These are phyloP conservation scores for Mycena sanguinolenta DNA, from an alignment of 768 basidiomycete genomes.

Conservation along the genomic window DNA sequence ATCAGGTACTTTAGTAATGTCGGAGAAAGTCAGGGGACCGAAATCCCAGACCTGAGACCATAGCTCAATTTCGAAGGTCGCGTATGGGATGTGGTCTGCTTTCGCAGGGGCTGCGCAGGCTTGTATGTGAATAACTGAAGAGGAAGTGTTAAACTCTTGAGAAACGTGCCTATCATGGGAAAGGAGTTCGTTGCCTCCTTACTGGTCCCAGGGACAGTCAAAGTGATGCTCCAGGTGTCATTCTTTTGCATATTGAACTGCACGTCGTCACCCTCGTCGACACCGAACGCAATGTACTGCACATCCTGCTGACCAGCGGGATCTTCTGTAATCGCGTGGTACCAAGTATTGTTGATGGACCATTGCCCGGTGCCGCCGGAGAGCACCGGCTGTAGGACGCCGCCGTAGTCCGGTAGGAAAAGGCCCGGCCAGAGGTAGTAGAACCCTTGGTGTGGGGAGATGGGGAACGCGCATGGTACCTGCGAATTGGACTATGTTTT, in stretches of 20 bases:
- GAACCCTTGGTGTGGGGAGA: constrained; percentile 20
- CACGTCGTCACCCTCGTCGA: constrained; percentile 24
- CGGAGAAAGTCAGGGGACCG: constrained; percentile 24
- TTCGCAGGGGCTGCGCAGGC: constrained; percentile 22
- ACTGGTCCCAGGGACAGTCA: constrained; percentile 27
- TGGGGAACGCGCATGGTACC: constrained; percentile 25
- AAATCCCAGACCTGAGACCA: constrained; percentile 25
- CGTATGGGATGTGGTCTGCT: constrained; percentile 25
- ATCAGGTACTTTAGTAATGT: constrained; percentile 17
- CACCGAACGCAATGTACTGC: constrained; percentile 24
- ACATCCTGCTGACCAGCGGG: constrained; percentile 26
- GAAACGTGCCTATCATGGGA: constrained; percentile 26
- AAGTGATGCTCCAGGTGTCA: constrained; percentile 30
- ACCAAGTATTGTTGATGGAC: constrained; percentile 29
- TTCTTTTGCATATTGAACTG: constrained; percentile 25
- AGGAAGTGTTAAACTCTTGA: constrained; percentile 8
- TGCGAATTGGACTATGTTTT: constrained; percentile 26
- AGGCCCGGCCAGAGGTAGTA: constrained; percentile 28
- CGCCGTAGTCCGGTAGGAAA: constrained; percentile 25
- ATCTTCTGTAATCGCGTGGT: constrained; percentile 23
- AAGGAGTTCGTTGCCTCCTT: constrained; percentile 22
- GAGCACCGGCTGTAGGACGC: constrained; percentile 30
- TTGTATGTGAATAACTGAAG: constrained; percentile 11
- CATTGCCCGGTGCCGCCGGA: constrained; percentile 27
- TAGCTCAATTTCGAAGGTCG: constrained; percentile 27